Evolutionary conservation across 331 rosid genomes (phyloP).

Genomic region (Quercus tomentella): DNA sequence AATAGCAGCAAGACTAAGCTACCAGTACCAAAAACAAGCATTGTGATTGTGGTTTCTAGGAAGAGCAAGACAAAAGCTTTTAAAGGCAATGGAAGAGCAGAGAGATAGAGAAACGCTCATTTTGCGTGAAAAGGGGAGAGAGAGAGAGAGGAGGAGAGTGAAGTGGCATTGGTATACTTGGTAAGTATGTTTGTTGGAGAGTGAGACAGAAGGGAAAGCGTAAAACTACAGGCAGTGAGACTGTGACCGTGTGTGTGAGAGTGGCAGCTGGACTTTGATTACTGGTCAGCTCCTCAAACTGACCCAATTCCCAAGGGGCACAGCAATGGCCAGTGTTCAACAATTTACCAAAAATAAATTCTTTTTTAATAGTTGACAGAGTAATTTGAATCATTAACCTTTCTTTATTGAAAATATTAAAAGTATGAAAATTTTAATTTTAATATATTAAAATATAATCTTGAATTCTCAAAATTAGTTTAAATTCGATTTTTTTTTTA

Average conservation of each 20-base stretch:
- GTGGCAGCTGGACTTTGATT: neutral
- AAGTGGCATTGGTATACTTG: neutral
- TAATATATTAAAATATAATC: no score
- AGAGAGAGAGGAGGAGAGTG: slow-evolving; percentile 9
- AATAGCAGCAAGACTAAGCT: neutral
- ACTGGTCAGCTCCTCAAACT: neutral
- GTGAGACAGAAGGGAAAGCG: slow-evolving; percentile 2
- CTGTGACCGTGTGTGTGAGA: neutral
- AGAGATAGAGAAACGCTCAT: slow-evolving; percentile 23
- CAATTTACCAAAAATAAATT: no score
- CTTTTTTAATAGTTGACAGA: no score
- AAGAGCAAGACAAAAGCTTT: neutral
- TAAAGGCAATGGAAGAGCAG: neutral
- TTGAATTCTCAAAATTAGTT: no score
- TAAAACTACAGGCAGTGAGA: slow-evolving; percentile 8
- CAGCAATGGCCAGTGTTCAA: neutral
- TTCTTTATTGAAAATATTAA: neutral
- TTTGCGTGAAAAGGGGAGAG: slow-evolving; percentile 26
- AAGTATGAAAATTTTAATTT: no score
- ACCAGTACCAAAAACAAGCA: slow-evolving; percentile 13
- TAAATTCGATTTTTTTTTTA: no score
- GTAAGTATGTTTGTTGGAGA: neutral
- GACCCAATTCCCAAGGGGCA: neutral
- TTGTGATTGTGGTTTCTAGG: slow-evolving; percentile 2
- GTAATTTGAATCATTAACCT: neutral